Base-by-base conservation (phyloP, 352 stramenopile genomes). In the Pythium angustatum region DNA sequence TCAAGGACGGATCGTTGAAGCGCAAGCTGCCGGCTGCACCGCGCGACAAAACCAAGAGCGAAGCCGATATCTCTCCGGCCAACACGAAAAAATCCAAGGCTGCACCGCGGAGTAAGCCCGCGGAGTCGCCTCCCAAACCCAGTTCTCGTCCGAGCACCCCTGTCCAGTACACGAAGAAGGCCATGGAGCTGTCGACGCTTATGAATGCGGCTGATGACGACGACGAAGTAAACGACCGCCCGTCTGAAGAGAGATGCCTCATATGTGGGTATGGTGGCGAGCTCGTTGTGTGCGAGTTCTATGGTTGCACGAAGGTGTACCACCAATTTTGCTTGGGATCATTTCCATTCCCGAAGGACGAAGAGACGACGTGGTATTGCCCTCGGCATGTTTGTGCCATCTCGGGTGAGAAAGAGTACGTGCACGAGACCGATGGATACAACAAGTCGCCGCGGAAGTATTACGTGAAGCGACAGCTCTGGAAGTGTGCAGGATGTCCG, bases 321-420 rank as follows among this genome's bases (percentile, higher is more conserved):
- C 87, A 96, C 57, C 85, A 93, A 64, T 92, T 93, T 67, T 96
- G 87, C 68, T 65, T 96, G 24, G 85, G 85, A 0, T 76, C 78
- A 26, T 94, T 85, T 59, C 79, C 85, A 9, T 93, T 93, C 43
- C 83, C 85, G 26, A 88, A 88, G 33, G 78, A 93, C 55, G 85
- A 94, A 65, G 76, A 92, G 19, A 78, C 83, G n/a, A 80, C 76
- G 30, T 96, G 87, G 87, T 82, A 81, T 57, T 96, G 87, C 41
- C 87, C 87, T 53, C 81, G 87, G 2, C 87, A 96, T 58, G 83
- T 75, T 19, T 96, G 87, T 60, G 82, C 75, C 5, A 49, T 93
- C 21, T 90, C 72, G 10, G 83, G 85, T 21, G 65, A 72, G 24
- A 80, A 77, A 38, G 85, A 96, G 62, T 60, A 54, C 40, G 63